Evolutionary conservation across 176 grass and related monocot species (phyloP).

Genomic region (Luzula sylvatica): DNA sequence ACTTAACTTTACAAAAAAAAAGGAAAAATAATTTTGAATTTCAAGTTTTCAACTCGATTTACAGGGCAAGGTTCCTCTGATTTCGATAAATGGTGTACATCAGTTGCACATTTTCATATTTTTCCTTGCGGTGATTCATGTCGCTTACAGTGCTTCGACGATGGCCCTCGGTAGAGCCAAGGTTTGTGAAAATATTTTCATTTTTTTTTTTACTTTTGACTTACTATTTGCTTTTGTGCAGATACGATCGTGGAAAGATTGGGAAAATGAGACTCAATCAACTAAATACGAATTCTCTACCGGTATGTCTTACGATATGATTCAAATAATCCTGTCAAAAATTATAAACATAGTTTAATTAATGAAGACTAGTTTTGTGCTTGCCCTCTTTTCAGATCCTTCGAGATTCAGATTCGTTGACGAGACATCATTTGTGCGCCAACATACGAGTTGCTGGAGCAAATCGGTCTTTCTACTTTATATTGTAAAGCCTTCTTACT

Average conservation of each 20-base stretch:
- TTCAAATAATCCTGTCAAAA: no score
- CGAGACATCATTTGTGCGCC: slow-evolving; percentile 67
- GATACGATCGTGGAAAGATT: slow-evolving; percentile 86
- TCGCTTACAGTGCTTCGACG: slow-evolving; percentile 60
- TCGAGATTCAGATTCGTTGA: slow-evolving; percentile 66
- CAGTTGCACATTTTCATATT: slow-evolving; percentile 90
- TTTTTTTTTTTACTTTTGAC: background rate
- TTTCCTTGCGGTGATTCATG: slow-evolving; percentile 72
- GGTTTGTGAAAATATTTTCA: slow-evolving; percentile 24
- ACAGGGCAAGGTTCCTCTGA: slow-evolving; percentile 56
- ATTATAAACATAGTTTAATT: no score
- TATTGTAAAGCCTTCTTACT: slow-evolving; percentile 8
- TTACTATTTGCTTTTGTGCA: slow-evolving; percentile 8
- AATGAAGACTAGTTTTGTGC: no score
- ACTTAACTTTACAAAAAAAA: no score
- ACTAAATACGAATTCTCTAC: slow-evolving; percentile 63
- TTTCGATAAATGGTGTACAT: slow-evolving; percentile 45
- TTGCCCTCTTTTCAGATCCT: slow-evolving; percentile 53
- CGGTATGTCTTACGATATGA: slow-evolving; percentile 20
- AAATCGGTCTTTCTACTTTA: slow-evolving; percentile 19
- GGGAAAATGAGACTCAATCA: slow-evolving; percentile 66
- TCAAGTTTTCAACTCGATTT: background rate
- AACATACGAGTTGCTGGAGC: slow-evolving; percentile 42
- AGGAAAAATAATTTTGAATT: slow-evolving; percentile 7
- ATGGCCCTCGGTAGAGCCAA: slow-evolving; percentile 60